phyloP scores from a whole-genome alignment of 345 rosid species.

The Salix arbutifolia region DNA sequence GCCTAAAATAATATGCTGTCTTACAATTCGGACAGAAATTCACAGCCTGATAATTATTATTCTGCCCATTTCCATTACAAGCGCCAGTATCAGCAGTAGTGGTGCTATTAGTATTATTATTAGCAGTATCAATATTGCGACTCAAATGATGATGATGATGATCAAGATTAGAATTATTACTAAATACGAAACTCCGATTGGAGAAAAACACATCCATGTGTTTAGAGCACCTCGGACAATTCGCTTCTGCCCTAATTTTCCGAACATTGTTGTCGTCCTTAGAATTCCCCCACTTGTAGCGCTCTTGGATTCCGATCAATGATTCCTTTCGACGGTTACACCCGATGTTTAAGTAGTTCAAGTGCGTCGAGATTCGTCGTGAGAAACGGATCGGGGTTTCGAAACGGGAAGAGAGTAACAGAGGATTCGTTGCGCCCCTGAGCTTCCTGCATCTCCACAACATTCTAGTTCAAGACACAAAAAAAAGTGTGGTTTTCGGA shows the following conservation, averaged over 20 bases:
- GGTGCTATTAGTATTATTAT: background rate
- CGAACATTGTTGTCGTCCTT: conserved; percentile 24
- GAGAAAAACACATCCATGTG: conserved; percentile 82
- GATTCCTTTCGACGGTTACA: conserved; percentile 43
- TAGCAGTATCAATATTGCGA: background rate
- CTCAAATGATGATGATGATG: background rate
- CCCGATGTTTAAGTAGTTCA: conserved; percentile 36
- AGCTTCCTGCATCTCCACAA: conserved; percentile 69
- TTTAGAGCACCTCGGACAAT: conserved; percentile 90
- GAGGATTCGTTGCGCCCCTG: conserved; percentile 21
- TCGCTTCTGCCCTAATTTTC: conserved; percentile 76
- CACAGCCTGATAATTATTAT: conserved; percentile 46
- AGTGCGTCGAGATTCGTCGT: conserved; percentile 37
- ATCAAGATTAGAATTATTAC: conserved; percentile 10
- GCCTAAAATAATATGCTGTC: conserved; percentile 76
- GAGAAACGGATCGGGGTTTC: conserved; percentile 13
- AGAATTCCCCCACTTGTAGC: conserved; percentile 62
- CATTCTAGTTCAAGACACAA: conserved; percentile 33
- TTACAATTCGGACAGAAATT: conserved; percentile 88
- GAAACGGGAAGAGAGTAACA: conserved; percentile 18
- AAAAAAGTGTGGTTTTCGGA: background rate
- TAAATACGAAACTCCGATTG: conserved; percentile 35
- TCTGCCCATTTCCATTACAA: background rate
- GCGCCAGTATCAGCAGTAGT: background rate
- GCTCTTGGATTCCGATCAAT: conserved; percentile 45